Base-by-base conservation (phyloP, 2,329 filamentous ascomycete species). In the Botrytis porri region DNA sequence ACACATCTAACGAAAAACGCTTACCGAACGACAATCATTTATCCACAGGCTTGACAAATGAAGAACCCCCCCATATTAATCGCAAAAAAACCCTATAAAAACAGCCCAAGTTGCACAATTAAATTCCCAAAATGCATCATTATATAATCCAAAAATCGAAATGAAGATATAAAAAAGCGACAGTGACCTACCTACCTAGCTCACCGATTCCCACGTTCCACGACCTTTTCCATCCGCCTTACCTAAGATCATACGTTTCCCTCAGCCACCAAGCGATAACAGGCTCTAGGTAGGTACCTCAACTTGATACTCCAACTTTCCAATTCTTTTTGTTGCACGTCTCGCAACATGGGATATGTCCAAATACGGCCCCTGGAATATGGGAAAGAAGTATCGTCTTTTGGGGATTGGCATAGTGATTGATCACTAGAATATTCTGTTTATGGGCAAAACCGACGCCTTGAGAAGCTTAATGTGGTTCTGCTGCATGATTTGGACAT, bases 291-390 rank as follows among this genome's bases (percentile, higher is more conserved):
- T n/a, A n/a, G n/a, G n/a, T n/a, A 35, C 43, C 5, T 54, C 20
- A 43, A 35, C n/a, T n/a, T 35, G 41, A 20, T 22, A 25, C 41
- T 25, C 18, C 32, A 29, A 57, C 14, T 57, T 57, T 35, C 43
- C 16, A 20, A 5, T 20, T 29, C 22, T 39, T 71, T 70, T 71
- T 66, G 70, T 71, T 71, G 70, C 70, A 71, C 70, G 29, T 71
- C 69, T 71, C 60, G 25, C 69, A 35, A 71, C 60, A 71, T 71
- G 69, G 60, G 37, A 71, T 54, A 71, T 57, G 60, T 22, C 45
- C 35, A 66, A 71, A 71, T 57, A 37, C 60, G 69, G 69, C 45
- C 12, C 20, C 5, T 12, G 16, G 9, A 7, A 9, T 35, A 71
- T 65, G 69, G 69, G 57, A 64, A 71, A 71, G 7, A 22, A 16